These are phyloP conservation scores for Aspergillus carbonarius DNA, from an alignment of 2,329 filamentous ascomycete species.

Conservation along the genomic window DNA sequence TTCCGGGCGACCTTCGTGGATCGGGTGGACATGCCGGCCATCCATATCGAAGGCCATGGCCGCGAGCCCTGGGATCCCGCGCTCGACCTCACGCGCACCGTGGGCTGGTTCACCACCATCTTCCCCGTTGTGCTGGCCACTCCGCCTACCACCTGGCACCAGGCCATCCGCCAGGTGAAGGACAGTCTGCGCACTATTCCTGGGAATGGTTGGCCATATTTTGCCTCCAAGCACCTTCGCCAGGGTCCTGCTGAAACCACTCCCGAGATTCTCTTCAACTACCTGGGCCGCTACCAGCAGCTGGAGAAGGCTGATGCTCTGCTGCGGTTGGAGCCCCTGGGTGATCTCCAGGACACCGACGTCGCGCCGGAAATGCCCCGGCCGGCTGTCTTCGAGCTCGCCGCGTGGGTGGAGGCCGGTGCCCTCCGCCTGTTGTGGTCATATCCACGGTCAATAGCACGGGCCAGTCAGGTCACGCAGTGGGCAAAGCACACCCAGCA, in stretches of 20 bases:
- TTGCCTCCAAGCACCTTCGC: neutral
- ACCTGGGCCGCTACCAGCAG: slow-evolving; percentile 11
- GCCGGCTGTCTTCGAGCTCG: neutral
- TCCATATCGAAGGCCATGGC: neutral
- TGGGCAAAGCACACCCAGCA: no score
- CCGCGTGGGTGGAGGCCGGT: no score
- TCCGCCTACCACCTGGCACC: neutral
- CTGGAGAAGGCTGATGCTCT: slow-evolving; percentile 5
- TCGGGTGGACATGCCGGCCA: neutral
- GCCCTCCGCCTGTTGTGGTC: no score
- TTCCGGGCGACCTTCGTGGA: neutral
- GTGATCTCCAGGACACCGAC: neutral
- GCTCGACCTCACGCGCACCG: neutral
- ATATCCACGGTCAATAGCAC: no score
- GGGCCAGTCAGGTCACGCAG: no score
- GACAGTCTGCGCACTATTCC: slow-evolving; percentile 3
- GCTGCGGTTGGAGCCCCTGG: neutral
- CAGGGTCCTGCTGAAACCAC: neutral
- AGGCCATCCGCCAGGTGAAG: slow-evolving; percentile 3
- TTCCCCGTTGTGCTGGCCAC: neutral
- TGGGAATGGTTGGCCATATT: slow-evolving; percentile 7
- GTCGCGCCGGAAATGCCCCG: neutral
- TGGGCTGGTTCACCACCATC: neutral
- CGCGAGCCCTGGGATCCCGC: neutral
- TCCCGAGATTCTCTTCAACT: slow-evolving; percentile 15